Conservation (phyloP, 257 asterid species). For the Dorcoceras hygrometricum region DNA sequence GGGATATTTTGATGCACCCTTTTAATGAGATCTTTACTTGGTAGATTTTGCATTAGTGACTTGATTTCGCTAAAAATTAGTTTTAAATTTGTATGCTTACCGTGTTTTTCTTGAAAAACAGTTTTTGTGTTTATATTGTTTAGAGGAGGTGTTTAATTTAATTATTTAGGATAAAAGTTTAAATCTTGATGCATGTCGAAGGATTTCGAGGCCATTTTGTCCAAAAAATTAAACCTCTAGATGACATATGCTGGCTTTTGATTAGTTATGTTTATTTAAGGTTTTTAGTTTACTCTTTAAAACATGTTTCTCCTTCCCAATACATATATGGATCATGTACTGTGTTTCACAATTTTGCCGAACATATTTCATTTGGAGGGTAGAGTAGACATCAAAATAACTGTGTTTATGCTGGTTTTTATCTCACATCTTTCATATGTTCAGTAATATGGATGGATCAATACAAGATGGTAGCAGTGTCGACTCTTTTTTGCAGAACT, state of each 20-base stretch:
- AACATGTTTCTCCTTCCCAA: background rate
- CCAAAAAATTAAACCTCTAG: background rate
- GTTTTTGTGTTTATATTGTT: no score
- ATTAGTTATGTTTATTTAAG: background rate
- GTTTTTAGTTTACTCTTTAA: background rate
- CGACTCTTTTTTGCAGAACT: constrained; percentile 41
- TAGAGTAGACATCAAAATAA: background rate
- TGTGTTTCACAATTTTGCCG: background rate
- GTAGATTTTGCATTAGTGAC: background rate
- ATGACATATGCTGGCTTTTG: background rate
- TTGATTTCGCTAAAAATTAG: background rate
- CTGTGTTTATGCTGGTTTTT: background rate
- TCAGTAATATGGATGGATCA: constrained; percentile 46
- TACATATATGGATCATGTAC: background rate
- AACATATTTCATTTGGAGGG: no score
- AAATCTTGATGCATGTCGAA: background rate
- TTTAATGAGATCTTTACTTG: background rate
- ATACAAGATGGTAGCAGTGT: constrained; percentile 35
- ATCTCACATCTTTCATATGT: background rate
- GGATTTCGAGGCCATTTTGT: background rate
- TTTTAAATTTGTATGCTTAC: background rate
- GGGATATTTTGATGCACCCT: background rate
- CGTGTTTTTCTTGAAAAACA: background rate
- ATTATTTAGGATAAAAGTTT: background rate
- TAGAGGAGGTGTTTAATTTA: background rate